phyloP scores from a whole-genome alignment of 352 stramenopile genomes.

The Albugo candida region DNA sequence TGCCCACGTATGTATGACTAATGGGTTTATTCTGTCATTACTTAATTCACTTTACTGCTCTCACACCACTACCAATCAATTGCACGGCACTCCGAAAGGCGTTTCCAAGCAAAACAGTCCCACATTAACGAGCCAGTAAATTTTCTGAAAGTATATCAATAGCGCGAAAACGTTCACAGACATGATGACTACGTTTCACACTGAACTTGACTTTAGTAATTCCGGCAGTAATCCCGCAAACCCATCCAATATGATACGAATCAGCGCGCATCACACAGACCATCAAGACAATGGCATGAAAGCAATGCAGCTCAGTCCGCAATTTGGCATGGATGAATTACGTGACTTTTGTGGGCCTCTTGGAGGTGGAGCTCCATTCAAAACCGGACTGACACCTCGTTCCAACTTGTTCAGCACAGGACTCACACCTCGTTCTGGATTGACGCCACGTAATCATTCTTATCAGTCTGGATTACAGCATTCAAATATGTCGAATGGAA shows the following conservation, averaged over 20 bases:
- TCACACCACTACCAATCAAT: too few relatives aligned
- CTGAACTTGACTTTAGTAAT: constrained; percentile 45
- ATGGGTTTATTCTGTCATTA: too few relatives aligned
- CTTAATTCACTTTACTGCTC: too few relatives aligned
- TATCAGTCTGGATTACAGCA: constrained; percentile 30
- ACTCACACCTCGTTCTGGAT: constrained; percentile 55
- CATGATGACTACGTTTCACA: constrained; percentile 15
- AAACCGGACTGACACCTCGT: constrained; percentile 59
- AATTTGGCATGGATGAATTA: constrained; percentile 71
- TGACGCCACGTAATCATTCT: constrained; percentile 61
- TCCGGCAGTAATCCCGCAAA: constrained; percentile 13
- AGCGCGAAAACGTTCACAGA: neutral
- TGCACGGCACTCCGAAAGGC: too few relatives aligned
- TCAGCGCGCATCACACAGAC: constrained; percentile 12
- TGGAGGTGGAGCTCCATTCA: constrained; percentile 27
- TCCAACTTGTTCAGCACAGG: constrained; percentile 44
- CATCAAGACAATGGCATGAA: constrained; percentile 22
- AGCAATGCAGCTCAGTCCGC: constrained; percentile 55
- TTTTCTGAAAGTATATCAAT: too few relatives aligned
- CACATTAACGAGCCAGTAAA: too few relatives aligned
- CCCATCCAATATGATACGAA: constrained; percentile 16
- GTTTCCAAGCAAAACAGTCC: too few relatives aligned
- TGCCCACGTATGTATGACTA: too few relatives aligned
- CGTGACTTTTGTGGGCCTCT: constrained; percentile 64
- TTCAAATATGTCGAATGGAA: constrained; percentile 14